These are phyloP conservation scores for Annulohypoxylon maeteangense DNA, from an alignment of 495 filamentous ascomycete species.

Conservation along the genomic window DNA sequence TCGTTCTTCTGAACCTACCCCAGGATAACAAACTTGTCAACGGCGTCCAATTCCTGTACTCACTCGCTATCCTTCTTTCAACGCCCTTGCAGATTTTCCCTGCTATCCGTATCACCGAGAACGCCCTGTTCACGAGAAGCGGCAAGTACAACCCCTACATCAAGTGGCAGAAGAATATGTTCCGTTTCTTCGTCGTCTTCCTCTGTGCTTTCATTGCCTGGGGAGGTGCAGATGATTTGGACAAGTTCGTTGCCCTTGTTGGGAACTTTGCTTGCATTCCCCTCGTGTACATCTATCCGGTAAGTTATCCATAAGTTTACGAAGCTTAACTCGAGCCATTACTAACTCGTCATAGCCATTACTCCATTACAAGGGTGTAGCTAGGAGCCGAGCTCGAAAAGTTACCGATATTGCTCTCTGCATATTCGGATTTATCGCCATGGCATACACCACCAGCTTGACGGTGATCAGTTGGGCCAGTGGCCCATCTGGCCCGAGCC, in stretches of 20 bases:
- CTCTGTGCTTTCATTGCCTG: conserved; percentile 88
- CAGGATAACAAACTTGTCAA: conserved; percentile 98
- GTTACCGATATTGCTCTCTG: conserved; percentile 77
- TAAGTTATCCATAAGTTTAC: conserved; percentile 57
- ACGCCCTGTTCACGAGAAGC: conserved; percentile 73
- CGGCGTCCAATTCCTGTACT: conserved; percentile 94
- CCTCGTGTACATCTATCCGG: conserved; percentile 96
- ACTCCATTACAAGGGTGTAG: conserved; percentile 84
- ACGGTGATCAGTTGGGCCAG: conserved; percentile 85
- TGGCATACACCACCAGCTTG: conserved; percentile 88
- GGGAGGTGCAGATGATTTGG: conserved; percentile 90
- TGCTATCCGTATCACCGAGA: conserved; percentile 83
- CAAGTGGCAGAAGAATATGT: conserved; percentile 99
- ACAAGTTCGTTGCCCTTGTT: conserved; percentile 96
- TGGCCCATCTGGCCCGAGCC: conserved; percentile 48
- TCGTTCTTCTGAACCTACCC: conserved; percentile 93
- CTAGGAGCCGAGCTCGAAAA: conserved; percentile 69
- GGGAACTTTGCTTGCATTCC: conserved; percentile 98
- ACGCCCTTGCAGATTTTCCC: conserved; percentile 97
- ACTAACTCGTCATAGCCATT: conserved; percentile 71
- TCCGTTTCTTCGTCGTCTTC: conserved; percentile 90
- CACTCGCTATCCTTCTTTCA: conserved; percentile 89
- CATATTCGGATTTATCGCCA: conserved; percentile 83
- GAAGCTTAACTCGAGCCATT: conserved; percentile 6
- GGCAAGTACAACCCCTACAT: conserved; percentile 96